Evolutionary conservation across 192 early-diverging fungal species (phyloP).

Genomic region (Coemansia sp.): DNA sequence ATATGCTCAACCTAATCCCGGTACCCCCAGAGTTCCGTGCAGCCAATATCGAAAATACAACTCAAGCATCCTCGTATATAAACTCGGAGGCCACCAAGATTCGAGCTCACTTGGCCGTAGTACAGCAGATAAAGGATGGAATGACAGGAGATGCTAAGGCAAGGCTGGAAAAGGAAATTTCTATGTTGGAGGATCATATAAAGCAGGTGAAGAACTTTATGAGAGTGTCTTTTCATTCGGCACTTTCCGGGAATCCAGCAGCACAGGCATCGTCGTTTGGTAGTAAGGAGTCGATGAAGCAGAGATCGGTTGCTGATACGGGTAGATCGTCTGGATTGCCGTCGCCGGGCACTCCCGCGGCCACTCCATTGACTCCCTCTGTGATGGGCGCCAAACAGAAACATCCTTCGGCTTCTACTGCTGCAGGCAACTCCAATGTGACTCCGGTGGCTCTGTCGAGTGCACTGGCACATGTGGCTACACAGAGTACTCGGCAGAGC

Average conservation of each 20-base stretch:
- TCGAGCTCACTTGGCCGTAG: slow-evolving; percentile 33
- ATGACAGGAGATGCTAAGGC: slow-evolving; percentile 31
- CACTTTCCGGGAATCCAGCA: slow-evolving; percentile 37
- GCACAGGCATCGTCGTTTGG: slow-evolving; percentile 24
- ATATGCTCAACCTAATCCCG: slow-evolving; percentile 36
- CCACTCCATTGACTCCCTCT: slow-evolving; percentile 30
- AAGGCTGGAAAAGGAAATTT: slow-evolving; percentile 26
- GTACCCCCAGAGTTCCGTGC: slow-evolving; percentile 32
- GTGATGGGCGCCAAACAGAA: slow-evolving; percentile 21
- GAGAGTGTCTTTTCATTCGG: slow-evolving; percentile 40
- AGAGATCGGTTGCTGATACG: neutral
- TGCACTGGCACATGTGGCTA: slow-evolving; percentile 47
- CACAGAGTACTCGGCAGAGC: slow-evolving; percentile 43
- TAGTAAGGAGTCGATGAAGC: slow-evolving; percentile 3
- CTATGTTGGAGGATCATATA: slow-evolving; percentile 31
- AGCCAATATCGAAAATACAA: slow-evolving; percentile 27
- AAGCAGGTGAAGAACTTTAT: slow-evolving; percentile 41
- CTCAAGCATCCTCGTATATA: slow-evolving; percentile 41
- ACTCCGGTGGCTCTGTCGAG: slow-evolving; percentile 43
- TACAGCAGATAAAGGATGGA: slow-evolving; percentile 27
- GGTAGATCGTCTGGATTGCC: neutral
- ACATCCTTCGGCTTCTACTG: neutral
- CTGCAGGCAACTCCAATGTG: slow-evolving; percentile 19
- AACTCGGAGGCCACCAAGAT: slow-evolving; percentile 41
- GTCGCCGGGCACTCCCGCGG: slow-evolving; percentile 17